Conservation (phyloP, 2,329 filamentous ascomycete genomes). For the Rachicladosporium sp. region DNA sequence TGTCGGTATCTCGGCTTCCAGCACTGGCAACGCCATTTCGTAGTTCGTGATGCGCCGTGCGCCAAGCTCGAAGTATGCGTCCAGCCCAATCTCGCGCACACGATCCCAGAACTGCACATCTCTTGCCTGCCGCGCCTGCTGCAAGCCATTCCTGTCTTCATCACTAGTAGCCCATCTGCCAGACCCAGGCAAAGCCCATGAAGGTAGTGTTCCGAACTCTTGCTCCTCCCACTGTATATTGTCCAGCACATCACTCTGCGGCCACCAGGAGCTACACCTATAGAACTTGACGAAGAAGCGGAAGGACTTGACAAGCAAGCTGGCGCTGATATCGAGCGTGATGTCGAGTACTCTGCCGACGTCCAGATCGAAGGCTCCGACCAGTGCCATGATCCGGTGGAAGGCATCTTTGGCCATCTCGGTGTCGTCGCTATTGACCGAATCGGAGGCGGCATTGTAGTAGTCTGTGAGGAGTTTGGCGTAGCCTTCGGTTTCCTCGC, state of each 20-base stretch:
- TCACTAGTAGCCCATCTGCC: slow-evolving; percentile 51
- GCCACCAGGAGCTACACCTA: slow-evolving; percentile 93
- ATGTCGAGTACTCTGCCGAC: slow-evolving; percentile 91
- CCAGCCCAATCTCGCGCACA: slow-evolving; percentile 62
- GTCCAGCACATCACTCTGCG: slow-evolving; percentile 47
- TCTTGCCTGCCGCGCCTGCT: slow-evolving; percentile 46
- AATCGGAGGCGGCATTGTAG: slow-evolving; percentile 67
- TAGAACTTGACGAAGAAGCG: slow-evolving; percentile 92
- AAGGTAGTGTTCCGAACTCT: slow-evolving; percentile 57
- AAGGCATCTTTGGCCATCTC: slow-evolving; percentile 75
- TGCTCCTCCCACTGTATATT: slow-evolving; percentile 36
- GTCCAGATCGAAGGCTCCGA: slow-evolving; percentile 93
- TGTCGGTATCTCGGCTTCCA: slow-evolving; percentile 18
- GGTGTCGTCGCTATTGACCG: slow-evolving; percentile 61
- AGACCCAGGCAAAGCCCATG: slow-evolving; percentile 70
- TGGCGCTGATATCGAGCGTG: slow-evolving; percentile 87
- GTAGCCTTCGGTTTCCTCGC: slow-evolving; percentile 93
- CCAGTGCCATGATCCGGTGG: slow-evolving; percentile 82
- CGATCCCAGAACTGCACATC: slow-evolving; percentile 72
- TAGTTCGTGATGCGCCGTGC: slow-evolving; percentile 53
- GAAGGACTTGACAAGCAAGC: slow-evolving; percentile 82
- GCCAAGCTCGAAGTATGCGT: slow-evolving; percentile 83
- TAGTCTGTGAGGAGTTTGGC: slow-evolving; percentile 93
- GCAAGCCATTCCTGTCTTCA: slow-evolving; percentile 52
- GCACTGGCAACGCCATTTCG: slow-evolving; percentile 28